Evolutionary conservation across 148 eudicot genomes (phyloP).

Genomic region (Tetragonia tetragonoides): DNA sequence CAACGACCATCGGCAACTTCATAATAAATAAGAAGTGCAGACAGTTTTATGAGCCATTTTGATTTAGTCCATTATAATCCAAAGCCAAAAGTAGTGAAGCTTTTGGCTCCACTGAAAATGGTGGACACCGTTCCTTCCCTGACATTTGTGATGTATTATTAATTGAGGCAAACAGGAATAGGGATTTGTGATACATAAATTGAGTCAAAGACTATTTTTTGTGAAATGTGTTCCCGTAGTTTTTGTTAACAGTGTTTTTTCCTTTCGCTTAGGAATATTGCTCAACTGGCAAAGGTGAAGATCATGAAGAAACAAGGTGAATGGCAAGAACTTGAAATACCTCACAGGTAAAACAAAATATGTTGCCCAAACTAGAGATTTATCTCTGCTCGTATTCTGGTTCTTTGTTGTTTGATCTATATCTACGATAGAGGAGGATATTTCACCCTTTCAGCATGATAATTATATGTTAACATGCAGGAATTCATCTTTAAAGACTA

Average conservation of each 20-base stretch:
- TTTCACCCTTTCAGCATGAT: background rate
- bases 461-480: background rate
- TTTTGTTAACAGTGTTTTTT: constrained; percentile 3
- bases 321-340: constrained; percentile 76
- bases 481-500: background rate
- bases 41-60: no score
- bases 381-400: background rate
- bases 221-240: background rate
- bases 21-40: no score
- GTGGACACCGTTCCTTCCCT: no score
- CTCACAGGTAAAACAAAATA: constrained; percentile 43
- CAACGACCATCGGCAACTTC: no score
- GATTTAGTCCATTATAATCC: no score
- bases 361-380: background rate
- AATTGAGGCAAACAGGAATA: no score
- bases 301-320: constrained; percentile 64
- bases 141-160: no score
- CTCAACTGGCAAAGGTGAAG: constrained; percentile 73
- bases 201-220: background rate
- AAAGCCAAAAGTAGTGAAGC: no score
- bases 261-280: constrained; percentile 55
- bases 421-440: no score
- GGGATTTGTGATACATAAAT: no score
- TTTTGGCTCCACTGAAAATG: no score
- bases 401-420: background rate